Evolutionary conservation across 148 eudicot species (phyloP), one percentile per base, ranked within the genome.

Genomic region (Vaccinium vitisidaea): DNA sequence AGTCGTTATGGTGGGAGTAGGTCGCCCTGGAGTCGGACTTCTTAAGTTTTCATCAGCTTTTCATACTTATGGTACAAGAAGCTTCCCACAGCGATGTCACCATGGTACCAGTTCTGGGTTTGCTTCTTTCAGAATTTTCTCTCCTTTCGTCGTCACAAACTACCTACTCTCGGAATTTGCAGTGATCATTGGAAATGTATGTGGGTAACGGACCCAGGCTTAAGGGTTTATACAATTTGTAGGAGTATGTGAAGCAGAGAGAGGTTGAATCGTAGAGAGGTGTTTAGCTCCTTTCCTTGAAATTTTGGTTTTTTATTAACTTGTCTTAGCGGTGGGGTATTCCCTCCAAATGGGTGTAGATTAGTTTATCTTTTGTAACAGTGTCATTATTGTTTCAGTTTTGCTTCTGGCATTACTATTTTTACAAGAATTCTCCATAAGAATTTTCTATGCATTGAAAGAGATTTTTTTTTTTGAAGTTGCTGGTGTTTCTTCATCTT

Each of bases 1-100:
- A 54, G 78, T 49, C 23, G 56, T 43, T 14, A 61, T 61, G 82
- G 55, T 75, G 82, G 78, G 18, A 73, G 82, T 30, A 53, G 55
- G 55, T 30, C 75, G 9, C 50, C 55, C 36, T 65, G 56, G 73
- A 54, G 59, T 74, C 84, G 58, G 32, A 81, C 75, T 52, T 82
- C 39, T 74, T 81, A 75, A 82, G 50, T 19, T 16, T 23, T 8
- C 13, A 65, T 32, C 48, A 23, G 39, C 75, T 50, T 13, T 79
- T 39, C 65, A 30, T 49, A 48, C 25, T 23, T 15, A 76, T 48
- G 81, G 21, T 55, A 25, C 50, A n/a, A 23, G 75, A 30, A 39
- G 69, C 71, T 83, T n/a, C 76, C n/a, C 48, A 2, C n/a, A 1
- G 77, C 6, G 4, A 1, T 73, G 50, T 14, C 75, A 30, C 75